phyloP scores from a whole-genome alignment of 345 rosid species.

The thale cress (Arabidopsis thaliana) region TAIR10.1 NC_003070.9:5690001-5690500 shows the following conservation, averaged over 20 bases:
- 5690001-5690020: slow-evolving; percentile 94
- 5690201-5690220: slow-evolving; percentile 9
- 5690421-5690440: slow-evolving; percentile 24
- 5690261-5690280: slow-evolving; percentile 91
- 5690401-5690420: slow-evolving; percentile 4
- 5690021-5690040: slow-evolving; percentile 92
- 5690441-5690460: slow-evolving; percentile 63
- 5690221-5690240: neutral
- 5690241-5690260: slow-evolving; percentile 56
- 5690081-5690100: slow-evolving; percentile 72
- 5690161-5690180: slow-evolving; percentile 14
- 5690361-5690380: neutral
- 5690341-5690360: slow-evolving; percentile 51
- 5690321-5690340: slow-evolving; percentile 93
- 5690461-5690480: slow-evolving; percentile 72
- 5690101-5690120: slow-evolving; percentile 59
- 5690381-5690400: neutral
- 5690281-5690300: slow-evolving; percentile 71
- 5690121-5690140: slow-evolving; percentile 83
- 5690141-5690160: slow-evolving; percentile 72
- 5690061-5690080: slow-evolving; percentile 70
- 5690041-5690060: slow-evolving; percentile 49
- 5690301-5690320: slow-evolving; percentile 88
- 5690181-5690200: slow-evolving; percentile 8
- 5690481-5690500: slow-evolving; percentile 64